Evolutionary conservation across 129 eudicot species (phyloP).

Genomic region (Flaveria bidentis): DNA sequence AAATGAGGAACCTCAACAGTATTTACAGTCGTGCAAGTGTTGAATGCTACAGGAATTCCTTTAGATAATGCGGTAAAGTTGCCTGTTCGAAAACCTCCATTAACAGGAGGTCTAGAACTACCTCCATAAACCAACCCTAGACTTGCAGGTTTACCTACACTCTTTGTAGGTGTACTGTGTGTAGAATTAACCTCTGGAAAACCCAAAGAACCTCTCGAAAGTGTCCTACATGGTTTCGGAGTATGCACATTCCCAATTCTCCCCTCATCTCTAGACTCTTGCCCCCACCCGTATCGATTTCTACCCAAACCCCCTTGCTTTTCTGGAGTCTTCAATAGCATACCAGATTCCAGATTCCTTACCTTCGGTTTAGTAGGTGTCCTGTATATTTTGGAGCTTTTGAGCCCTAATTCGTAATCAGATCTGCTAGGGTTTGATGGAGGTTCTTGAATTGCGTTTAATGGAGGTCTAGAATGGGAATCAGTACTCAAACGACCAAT

Average conservation of each 20-base stretch:
- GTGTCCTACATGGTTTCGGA: conserved; percentile 50
- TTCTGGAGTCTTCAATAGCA: conserved; percentile 65
- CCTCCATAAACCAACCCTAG: conserved; percentile 52
- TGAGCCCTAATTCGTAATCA: conserved; percentile 51
- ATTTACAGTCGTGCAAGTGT: conserved; percentile 45
- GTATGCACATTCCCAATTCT: conserved; percentile 41
- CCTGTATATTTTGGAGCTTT: conserved; percentile 41
- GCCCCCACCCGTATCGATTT: conserved; percentile 60
- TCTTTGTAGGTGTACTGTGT: conserved; percentile 71
- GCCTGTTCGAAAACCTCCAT: conserved; percentile 44
- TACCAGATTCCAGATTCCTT: conserved; percentile 37
- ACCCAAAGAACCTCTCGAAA: conserved; percentile 44
- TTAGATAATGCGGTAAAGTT: conserved; percentile 60
- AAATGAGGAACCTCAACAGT: conserved; percentile 80
- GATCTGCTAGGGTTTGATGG: conserved; percentile 29
- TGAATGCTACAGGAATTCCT: conserved; percentile 61
- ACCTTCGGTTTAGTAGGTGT: conserved; percentile 64
- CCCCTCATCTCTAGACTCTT: conserved; percentile 48
- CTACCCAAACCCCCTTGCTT: conserved; percentile 48
- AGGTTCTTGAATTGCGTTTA: conserved; percentile 55
- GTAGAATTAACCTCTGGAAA: conserved; percentile 48
- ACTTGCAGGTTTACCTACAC: conserved; percentile 62
- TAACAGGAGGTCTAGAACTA: conserved; percentile 50
- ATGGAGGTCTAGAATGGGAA: conserved; percentile 51
- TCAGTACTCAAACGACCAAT: conserved; percentile 27